A percentile compares a stretch with the other conserved stretches of the same genome.
These are phyloP conservation scores for Globisporangium mamillatum DNA, from an alignment of 352 stramenopile genomes.

Conservation along the genomic window DNA sequence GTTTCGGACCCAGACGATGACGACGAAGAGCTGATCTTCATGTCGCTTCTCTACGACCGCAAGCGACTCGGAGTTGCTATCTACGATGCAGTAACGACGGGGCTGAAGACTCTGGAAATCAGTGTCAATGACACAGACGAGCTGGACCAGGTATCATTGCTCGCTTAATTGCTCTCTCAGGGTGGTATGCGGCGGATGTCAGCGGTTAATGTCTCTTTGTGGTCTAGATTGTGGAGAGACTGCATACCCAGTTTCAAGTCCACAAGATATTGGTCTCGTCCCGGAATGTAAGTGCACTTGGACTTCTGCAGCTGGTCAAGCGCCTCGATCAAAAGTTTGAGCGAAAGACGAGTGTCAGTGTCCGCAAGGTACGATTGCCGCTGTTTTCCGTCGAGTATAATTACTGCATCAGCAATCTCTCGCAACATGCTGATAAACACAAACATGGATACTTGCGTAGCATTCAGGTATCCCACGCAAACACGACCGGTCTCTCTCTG, in stretches of 20 bases:
- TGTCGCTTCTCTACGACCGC: conserved; percentile 70
- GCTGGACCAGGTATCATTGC: conserved; percentile 40
- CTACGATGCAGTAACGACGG: conserved; percentile 67
- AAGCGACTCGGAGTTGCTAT: conserved; percentile 67
- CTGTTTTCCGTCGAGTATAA: background rate
- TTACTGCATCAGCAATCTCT: background rate
- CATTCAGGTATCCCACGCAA: conserved; percentile 9
- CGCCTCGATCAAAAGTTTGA: conserved; percentile 46
- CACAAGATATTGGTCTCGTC: conserved; percentile 66
- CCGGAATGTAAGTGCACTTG: conserved; percentile 58
- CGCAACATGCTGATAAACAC: background rate
- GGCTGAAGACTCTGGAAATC: conserved; percentile 61
- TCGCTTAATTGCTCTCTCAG: background rate
- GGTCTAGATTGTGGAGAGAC: conserved; percentile 45
- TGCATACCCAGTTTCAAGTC: conserved; percentile 73
- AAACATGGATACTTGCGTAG: background rate
- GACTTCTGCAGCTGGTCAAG: conserved; percentile 69
- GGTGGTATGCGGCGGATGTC: background rate
- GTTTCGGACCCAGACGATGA: conserved; percentile 20
- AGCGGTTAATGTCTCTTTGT: background rate
- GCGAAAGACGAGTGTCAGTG: conserved; percentile 44
- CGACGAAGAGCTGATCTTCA: conserved; percentile 63
- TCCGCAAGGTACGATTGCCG: conserved; percentile 56
- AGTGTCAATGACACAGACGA: conserved; percentile 35
- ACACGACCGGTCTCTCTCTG: background rate